Percentiles rank a stretch among this genome's conserved stretches.
These are phyloP conservation scores for Hebeloma cylindrosporum DNA, from an alignment of 768 basidiomycete genomes.

Conservation along the genomic window DNA sequence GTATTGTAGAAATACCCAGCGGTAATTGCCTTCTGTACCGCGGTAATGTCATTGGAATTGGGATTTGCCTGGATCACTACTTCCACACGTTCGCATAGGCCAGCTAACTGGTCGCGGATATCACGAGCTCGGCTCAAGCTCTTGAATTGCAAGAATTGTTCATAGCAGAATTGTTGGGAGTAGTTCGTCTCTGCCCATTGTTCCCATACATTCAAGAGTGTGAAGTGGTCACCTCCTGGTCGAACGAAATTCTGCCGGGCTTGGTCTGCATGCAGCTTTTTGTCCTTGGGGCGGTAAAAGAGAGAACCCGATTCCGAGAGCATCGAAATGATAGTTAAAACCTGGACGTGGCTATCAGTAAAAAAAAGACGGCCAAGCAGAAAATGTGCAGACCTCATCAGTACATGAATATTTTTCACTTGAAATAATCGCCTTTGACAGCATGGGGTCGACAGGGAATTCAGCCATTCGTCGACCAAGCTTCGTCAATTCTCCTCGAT, in stretches of 20 bases:
- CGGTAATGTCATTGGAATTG: conserved; percentile 89
- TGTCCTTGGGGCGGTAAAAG: conserved; percentile 98
- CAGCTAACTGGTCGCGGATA: conserved; percentile 93
- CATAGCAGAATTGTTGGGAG: conserved; percentile 95
- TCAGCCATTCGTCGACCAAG: conserved; percentile 97
- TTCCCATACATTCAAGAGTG: conserved; percentile 96
- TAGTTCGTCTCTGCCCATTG: conserved; percentile 99
- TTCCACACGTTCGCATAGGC: conserved; percentile 95
- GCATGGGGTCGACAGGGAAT: conserved; percentile 97
- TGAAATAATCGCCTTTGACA: conserved; percentile 94
- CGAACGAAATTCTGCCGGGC: conserved; percentile 97
- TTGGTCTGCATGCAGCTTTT: conserved; percentile 96
- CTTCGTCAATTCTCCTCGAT: conserved; percentile 95
- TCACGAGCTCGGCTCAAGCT: conserved; percentile 92
- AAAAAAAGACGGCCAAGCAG: not conserved
- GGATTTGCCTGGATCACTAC: conserved; percentile 85
- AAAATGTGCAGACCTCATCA: conserved; percentile 66
- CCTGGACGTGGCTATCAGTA: conserved; percentile 41
- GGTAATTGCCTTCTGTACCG: conserved; percentile 93
- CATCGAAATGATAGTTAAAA: conserved; percentile 97
- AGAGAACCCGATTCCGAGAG: conserved; percentile 92
- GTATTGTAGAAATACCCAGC: conserved; percentile 97
- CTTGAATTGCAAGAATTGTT: conserved; percentile 95
- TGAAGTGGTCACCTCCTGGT: conserved; percentile 96
- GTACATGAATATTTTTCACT: conserved; percentile 94